Evolutionary conservation across 2,329 filamentous ascomycete species (phyloP).

Genomic region (Ceratocystis harringtonii): DNA sequence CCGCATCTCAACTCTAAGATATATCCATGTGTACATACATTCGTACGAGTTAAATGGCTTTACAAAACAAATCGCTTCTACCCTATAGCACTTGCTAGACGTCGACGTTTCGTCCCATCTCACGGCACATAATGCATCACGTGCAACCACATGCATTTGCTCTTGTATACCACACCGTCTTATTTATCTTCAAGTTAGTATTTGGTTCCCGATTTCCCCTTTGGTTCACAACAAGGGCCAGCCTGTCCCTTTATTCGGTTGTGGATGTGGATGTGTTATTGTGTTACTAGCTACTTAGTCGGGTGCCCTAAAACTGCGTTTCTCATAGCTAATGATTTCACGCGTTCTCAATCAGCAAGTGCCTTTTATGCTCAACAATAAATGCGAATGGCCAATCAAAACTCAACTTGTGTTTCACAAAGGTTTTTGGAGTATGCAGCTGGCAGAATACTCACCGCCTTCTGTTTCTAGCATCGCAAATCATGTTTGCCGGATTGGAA

Average conservation of each 20-base stretch:
- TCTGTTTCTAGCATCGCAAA: constrained; percentile 1
- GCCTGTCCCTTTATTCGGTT: neutral
- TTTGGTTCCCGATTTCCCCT: neutral
- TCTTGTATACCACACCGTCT: neutral
- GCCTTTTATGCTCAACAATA: neutral
- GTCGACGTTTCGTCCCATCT: neutral
- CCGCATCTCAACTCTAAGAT: neutral
- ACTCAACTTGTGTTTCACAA: neutral
- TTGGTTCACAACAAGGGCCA: neutral
- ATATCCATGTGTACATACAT: neutral
- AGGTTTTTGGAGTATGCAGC: neutral
- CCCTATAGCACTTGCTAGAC: neutral
- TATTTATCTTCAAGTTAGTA: neutral
- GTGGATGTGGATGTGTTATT: neutral
- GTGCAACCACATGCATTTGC: neutral
- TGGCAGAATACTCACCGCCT: constrained; percentile 9
- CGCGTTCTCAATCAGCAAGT: neutral
- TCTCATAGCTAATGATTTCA: neutral
- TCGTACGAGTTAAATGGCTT: neutral
- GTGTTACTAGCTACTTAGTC: neutral
- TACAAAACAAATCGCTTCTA: neutral
- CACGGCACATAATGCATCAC: neutral
- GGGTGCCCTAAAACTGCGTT: neutral
- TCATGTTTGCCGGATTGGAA: constrained; percentile 14
- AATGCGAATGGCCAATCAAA: neutral